These are phyloP conservation scores for Solanum peruvianum DNA, from an alignment of 257 asterid genomes.

Conservation along the genomic window DNA sequence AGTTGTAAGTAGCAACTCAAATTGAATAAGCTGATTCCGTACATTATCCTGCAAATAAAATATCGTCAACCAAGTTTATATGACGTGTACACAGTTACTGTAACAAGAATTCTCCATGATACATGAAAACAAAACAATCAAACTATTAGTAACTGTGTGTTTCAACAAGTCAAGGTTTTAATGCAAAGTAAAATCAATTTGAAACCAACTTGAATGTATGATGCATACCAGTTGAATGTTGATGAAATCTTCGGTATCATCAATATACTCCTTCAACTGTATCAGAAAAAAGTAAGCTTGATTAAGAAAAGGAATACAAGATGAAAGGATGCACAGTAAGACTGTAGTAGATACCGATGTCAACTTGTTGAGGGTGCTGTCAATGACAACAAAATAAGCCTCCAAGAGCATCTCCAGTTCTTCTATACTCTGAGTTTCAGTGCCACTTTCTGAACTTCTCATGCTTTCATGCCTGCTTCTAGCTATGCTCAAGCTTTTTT, in stretches of 20 bases:
- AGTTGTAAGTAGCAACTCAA: slow-evolving; percentile 82
- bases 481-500: slow-evolving; percentile 80
- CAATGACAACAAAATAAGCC: slow-evolving; percentile 97
- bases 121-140: neutral
- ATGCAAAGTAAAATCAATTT: neutral
- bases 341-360: slow-evolving; percentile 64
- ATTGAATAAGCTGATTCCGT: slow-evolving; percentile 95
- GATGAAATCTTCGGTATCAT: slow-evolving; percentile 95
- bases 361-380: slow-evolving; percentile 91
- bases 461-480: slow-evolving; percentile 95
- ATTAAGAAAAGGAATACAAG: neutral
- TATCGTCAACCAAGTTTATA: neutral
- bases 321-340: neutral
- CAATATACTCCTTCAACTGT: slow-evolving; percentile 97
- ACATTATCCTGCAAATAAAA: slow-evolving; percentile 75
- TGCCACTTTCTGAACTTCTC: slow-evolving; percentile 71
- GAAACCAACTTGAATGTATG: neutral
- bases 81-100: neutral
- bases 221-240: slow-evolving; percentile 91
- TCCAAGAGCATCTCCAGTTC: slow-evolving; percentile 98
- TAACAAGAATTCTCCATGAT: neutral
- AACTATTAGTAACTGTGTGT: neutral
- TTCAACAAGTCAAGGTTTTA: neutral
- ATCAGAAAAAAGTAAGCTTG: slow-evolving; percentile 3
- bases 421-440: slow-evolving; percentile 47